A percentile compares a stretch with the other conserved stretches of the same genome.
Conservation (phyloP, 2,329 filamentous ascomycete species). For the Sarocladiaceae sp. region DNA sequence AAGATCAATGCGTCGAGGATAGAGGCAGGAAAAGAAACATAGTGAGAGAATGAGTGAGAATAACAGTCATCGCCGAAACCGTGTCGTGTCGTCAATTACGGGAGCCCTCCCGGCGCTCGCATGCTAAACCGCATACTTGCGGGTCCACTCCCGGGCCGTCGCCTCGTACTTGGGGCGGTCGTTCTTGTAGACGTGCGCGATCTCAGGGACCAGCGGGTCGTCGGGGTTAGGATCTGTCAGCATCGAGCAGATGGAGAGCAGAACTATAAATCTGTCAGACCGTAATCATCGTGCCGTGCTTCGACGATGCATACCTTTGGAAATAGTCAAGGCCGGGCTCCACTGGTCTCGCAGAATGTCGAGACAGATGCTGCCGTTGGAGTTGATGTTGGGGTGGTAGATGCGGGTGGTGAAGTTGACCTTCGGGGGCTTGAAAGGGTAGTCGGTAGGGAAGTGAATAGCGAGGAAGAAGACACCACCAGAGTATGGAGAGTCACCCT, state of each 20-base stretch:
- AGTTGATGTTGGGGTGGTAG: conserved; percentile 99
- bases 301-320: conserved; percentile 65
- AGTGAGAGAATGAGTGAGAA: conserved; percentile 4
- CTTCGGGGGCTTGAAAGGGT: conserved; percentile 99
- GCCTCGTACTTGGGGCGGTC: conserved; percentile 93
- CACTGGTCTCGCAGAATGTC: conserved; percentile 98
- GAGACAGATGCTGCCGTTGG: conserved; percentile 97
- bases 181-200: conserved; percentile 99
- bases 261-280: conserved; percentile 51
- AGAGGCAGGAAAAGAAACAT: conserved; percentile 7
- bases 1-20: conserved; percentile 4
- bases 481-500: conserved; percentile 95
- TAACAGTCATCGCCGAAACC: conserved; percentile 10
- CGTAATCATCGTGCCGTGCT: neutral
- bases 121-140: conserved; percentile 89
- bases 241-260: conserved; percentile 99
- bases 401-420: conserved; percentile 99
- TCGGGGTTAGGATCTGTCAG: conserved; percentile 98
- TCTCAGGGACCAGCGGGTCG: conserved; percentile 96
- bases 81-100: conserved; percentile 8
- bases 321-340: conserved; percentile 97
- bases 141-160: conserved; percentile 95
- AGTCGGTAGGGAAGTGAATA: conserved; percentile 99
- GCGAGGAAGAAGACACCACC: conserved; percentile 98
- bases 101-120: conserved; percentile 9